These are phyloP conservation scores for Chenopodium album DNA, from an alignment of 148 eudicot genomes.

Conservation along the genomic window DNA sequence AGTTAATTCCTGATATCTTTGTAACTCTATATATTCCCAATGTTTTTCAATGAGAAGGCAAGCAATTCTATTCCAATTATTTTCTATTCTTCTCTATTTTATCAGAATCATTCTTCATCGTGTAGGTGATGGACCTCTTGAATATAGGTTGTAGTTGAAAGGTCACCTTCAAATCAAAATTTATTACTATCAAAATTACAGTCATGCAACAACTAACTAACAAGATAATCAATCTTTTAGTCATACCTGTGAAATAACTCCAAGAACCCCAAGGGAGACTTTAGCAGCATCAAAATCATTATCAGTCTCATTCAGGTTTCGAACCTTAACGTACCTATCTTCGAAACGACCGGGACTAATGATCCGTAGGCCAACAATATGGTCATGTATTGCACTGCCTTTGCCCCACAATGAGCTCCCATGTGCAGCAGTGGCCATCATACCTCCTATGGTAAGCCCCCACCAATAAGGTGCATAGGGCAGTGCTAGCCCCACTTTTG, in stretches of 20 bases:
- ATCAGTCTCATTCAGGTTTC: slow-evolving; percentile 24
- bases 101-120: slow-evolving; percentile 36
- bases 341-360: slow-evolving; percentile 45
- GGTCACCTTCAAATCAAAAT: slow-evolving; percentile 43
- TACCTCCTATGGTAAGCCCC: slow-evolving; percentile 74
- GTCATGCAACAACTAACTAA: no score
- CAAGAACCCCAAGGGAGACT: slow-evolving; percentile 85
- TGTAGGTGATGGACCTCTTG: slow-evolving; percentile 52
- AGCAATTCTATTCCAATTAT: no score
- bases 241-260: slow-evolving; percentile 71
- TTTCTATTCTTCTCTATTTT: no score
- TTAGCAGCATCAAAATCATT: slow-evolving; percentile 55
- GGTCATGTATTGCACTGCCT: slow-evolving; percentile 73
- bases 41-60: no score
- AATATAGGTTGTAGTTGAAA: slow-evolving; percentile 58
- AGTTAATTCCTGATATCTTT: no score
- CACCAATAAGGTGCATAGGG: slow-evolving; percentile 78
- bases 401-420: slow-evolving; percentile 73
- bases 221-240: no score
- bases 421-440: slow-evolving; percentile 72
- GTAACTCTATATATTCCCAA: no score
- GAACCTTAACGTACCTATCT: slow-evolving; percentile 46
- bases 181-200: no score
- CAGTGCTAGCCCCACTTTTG: slow-evolving; percentile 46
- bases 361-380: slow-evolving; percentile 45